Base-by-base conservation (phyloP, 2,329 filamentous ascomycete species). In the Curvularia sp. region DNA sequence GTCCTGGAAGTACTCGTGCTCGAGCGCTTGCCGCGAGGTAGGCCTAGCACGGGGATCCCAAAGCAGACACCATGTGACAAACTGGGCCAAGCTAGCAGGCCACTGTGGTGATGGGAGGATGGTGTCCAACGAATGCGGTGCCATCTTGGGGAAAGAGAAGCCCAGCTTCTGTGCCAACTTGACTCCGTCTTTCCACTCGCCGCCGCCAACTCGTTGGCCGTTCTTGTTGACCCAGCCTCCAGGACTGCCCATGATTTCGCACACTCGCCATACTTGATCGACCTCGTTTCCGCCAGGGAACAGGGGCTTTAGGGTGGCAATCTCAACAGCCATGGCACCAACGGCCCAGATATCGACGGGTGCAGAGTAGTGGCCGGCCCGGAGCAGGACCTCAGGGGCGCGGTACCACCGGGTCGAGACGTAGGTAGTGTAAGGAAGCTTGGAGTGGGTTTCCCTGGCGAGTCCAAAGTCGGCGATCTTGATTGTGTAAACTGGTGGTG, bases 91-190 rank as follows among this genome's bases (percentile, higher is more conserved):
- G 20, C 92, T 89, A 1, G 89, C 81, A 5, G 95, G 95, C 95
- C 95, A 99, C 73, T 97, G 92, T 15, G 95, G 93, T 26, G 90
- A 77, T 73, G 92, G 92, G 7, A 99, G 84, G 65, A 98, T 95
- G 5, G 92, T 96, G 69, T 98, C 94, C 86, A 99, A 92, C 18
- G 94, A 87, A 77, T 98, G 95, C 50, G 95, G 95, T 22, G 95
- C 94, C 95, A 99, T 98, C 87, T 89, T 98, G 60, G 95, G 95
- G 80, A 99, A 99, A 0, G 95, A 97, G 78, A 99, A 99, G 55
- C 95, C 95, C 63, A 99, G 86, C 83, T 98, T 98, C 68, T 95
- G 92, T 56, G 95, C 95, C 58, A 99, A 83, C 61, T 92, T 87
- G 46, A 93, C 93, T 57, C 95, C 95, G 58, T 99, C 95, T 71